Base-by-base conservation (phyloP, 129 eudicot genomes). In the Ambrosia trifida region DNA sequence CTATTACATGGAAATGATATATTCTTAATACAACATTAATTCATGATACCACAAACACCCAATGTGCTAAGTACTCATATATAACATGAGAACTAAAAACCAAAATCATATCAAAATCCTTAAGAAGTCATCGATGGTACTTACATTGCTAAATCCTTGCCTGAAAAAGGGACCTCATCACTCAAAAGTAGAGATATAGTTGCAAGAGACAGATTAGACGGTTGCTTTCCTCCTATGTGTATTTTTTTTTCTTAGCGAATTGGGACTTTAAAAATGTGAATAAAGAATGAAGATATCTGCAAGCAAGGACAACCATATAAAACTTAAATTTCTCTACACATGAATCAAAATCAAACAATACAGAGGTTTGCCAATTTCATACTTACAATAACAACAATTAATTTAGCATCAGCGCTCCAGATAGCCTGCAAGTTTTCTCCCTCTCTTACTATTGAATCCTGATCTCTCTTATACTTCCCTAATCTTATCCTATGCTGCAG, bases 401-500 rank as follows among this genome's bases (percentile, higher is more conserved):
- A 72, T 74, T 94, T 90, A 2, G 83, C 72, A 76, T 94, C 94
- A 2, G 95, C 94, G 64, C 96, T 94, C 99, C 99, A 94, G 52
- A 87, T 82, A 50, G 97, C 99, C 73, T 78, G 93, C 68, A 85
- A 56, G 83, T 90, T 87, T 80, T 94, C 99, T n/a, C 98, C 99
- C 73, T 94, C 91, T 32, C 62, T 84, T 64, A 36, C 78, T 54
- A 94, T 76, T 18, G 99, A 87, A 46, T 66, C 87, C 3, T 70
- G 60, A 79, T 70, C 89, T 82, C 99, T 85, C 79, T 85, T 94
- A 70, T 85, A 94, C 85, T 85, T 94, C 68, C 96, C 97, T 84
- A 94, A 72, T 76, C 96, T 90, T 78, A 94, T 86, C 85, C 96
- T 89, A 84, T 94, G 97, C 99, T 94, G 95, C 80, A 72, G 11